Evolutionary conservation across 257 asterid genomes (phyloP).

Genomic region (Mentha longifolia): DNA sequence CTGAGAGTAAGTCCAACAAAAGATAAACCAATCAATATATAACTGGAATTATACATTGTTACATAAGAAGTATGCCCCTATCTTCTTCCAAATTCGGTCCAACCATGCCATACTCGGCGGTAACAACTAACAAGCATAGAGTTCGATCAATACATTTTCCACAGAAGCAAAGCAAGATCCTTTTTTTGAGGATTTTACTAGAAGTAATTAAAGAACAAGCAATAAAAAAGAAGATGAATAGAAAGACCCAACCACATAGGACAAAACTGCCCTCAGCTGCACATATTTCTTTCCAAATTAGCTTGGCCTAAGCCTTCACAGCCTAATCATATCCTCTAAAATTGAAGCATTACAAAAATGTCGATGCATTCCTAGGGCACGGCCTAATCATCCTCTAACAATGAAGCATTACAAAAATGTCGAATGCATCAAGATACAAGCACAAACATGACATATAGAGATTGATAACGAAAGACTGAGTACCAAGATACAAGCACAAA

Average conservation of each 20-base stretch:
- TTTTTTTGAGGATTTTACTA: background rate
- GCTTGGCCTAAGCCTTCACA: background rate
- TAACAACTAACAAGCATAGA: too few relatives aligned
- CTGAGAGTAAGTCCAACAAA: too few relatives aligned
- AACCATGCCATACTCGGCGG: too few relatives aligned
- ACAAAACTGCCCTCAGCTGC: background rate
- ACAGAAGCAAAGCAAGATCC: background rate
- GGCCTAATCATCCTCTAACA: background rate
- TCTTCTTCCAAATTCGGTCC: too few relatives aligned
- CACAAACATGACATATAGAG: background rate
- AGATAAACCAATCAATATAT: too few relatives aligned
- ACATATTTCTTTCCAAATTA: background rate
- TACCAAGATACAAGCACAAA: too few relatives aligned
- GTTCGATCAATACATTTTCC: too few relatives aligned
- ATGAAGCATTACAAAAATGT: background rate
- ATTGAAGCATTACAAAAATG: background rate
- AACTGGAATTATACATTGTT: background rate
- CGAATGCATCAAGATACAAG: slow-evolving; percentile 19
- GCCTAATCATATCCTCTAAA: background rate
- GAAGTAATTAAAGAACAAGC: background rate
- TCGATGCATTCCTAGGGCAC: background rate
- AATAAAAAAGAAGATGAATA: background rate
- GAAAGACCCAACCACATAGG: background rate
- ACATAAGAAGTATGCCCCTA: background rate
- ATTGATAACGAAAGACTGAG: slow-evolving; percentile 13